Base-by-base conservation (phyloP, 106 monocot species). In the Platanthera zijinensis region DNA sequence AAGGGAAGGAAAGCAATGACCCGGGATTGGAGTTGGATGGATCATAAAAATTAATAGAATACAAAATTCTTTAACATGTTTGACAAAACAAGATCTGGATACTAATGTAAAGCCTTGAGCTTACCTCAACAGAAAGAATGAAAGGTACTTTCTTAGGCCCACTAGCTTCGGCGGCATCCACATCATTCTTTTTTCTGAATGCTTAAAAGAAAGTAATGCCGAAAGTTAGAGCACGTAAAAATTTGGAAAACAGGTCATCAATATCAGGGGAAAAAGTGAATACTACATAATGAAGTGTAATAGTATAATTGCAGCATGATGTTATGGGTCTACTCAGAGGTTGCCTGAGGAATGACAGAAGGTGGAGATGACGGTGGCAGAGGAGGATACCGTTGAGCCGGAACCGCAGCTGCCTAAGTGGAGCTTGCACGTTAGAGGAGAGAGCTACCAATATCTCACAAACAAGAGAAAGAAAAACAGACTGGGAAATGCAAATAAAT, bases 121-220 rank as follows among this genome's bases (percentile, higher is more conserved):
- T 85, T 83, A 97, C 97, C 84, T 97, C 97, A 72, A 97, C 97
- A 63, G 97, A 97, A 82, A 97, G 89, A 77, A 94, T 88, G 21
- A 91, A 89, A 79, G 97, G 97, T 48, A 47, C 61, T 52, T 39
- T 73, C 56, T 63, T 86, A 48, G 86, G 87, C 39, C 51, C 46
- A 80, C 25, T 14, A 78, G 86, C 86, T 48, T 80, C 84, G 48
- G 76, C 18, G 22, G 62, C 82, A 46, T 79, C 71, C 51, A n/a
- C 74, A 69, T 74, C 57, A 73, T 75, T 89, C 63, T 88, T 94
- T 78, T 84, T 91, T 47, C 97, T 97, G 89, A 17, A 75, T n/a
- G 9, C 8, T 52, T 32, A 66, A 66, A 48, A 51, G 1, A 10
- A 51, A 73, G 52, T 19, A 73, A 73, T 73, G 52, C n/a, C 21